These are phyloP conservation scores for Glycine latifolia DNA, from an alignment of 306 rosid species.

Conservation along the genomic window DNA sequence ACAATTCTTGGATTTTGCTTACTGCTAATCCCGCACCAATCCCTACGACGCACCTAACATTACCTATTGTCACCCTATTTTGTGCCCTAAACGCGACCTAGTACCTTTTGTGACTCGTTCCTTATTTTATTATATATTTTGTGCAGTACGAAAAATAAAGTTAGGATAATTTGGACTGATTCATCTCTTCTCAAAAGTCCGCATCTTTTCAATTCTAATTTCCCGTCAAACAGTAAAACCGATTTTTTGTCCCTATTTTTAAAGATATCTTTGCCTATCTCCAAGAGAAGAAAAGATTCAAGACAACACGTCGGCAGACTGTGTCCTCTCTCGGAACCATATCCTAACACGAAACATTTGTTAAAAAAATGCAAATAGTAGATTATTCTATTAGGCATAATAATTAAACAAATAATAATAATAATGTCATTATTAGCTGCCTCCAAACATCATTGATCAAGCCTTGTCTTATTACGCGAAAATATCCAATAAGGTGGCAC, in stretches of 20 bases:
- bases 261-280: slow-evolving; percentile 25
- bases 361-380: background rate
- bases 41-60: slow-evolving; percentile 25
- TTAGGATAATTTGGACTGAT: slow-evolving; percentile 14
- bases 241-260: slow-evolving; percentile 17
- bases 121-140: background rate
- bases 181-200: slow-evolving; percentile 14
- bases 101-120: background rate
- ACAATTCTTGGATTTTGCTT: background rate
- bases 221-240: slow-evolving; percentile 27
- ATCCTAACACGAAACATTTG: slow-evolving; percentile 28
- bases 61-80: slow-evolving; percentile 19
- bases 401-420: slow-evolving; percentile 21
- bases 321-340: slow-evolving; percentile 33
- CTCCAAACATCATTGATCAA: slow-evolving; percentile 43
- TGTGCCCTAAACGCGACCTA: background rate
- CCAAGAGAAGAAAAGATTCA: background rate
- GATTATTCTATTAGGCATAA: slow-evolving; percentile 1
- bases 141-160: background rate
- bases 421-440: slow-evolving; percentile 13
- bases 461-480: slow-evolving; percentile 52
- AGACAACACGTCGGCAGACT: slow-evolving; percentile 46
- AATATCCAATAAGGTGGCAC: slow-evolving; percentile 53
- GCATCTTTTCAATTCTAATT: slow-evolving; percentile 14
- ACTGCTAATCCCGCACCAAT: slow-evolving; percentile 30